Percentiles rank a stretch among this genome's conserved stretches.
phyloP scores from a whole-genome alignment of 2,329 filamentous ascomycete species.

The Aspergillus novoparasiticus region DNA sequence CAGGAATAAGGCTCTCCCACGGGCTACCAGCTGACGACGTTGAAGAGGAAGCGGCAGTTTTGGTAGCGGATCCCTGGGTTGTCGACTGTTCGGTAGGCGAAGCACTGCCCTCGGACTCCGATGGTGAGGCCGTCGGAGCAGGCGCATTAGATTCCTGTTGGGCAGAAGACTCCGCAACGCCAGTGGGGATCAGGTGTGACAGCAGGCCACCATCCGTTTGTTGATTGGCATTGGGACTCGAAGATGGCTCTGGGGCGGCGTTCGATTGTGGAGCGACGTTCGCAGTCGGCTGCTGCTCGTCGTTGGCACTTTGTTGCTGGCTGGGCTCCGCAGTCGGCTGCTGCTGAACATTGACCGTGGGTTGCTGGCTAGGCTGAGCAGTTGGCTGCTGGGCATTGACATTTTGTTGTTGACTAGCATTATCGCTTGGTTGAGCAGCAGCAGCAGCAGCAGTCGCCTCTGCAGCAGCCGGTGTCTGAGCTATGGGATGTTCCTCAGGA shows the following conservation, averaged over 20 bases:
- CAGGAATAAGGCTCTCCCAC: slow-evolving; percentile 12
- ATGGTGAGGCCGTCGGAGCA: slow-evolving; percentile 3
- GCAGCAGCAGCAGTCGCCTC: slow-evolving; percentile 12
- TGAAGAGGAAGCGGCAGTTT: slow-evolving; percentile 10
- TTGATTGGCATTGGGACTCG: slow-evolving; percentile 2
- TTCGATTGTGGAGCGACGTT: slow-evolving; percentile 8
- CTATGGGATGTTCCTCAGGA: slow-evolving; percentile 17
- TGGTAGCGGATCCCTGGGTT: not conserved
- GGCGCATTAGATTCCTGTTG: not conserved
- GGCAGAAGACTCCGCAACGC: not conserved
- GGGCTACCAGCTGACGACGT: slow-evolving; percentile 2
- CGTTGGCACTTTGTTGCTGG: slow-evolving; percentile 5
- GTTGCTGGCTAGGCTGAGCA: not conserved
- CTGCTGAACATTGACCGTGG: slow-evolving; percentile 3
- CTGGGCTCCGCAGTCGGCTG: slow-evolving; percentile 5
- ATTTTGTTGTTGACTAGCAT: slow-evolving; percentile 9
- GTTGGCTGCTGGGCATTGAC: not conserved
- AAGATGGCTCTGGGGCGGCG: slow-evolving; percentile 5
- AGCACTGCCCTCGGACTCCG: slow-evolving; percentile 4
- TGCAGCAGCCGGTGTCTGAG: slow-evolving; percentile 11
- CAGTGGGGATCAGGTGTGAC: not conserved
- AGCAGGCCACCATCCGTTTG: slow-evolving; percentile 11
- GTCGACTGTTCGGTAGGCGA: slow-evolving; percentile 2
- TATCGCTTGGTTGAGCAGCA: slow-evolving; percentile 6
- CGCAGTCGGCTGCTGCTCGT: slow-evolving; percentile 9